Conservation (phyloP, 2,329 filamentous ascomycete species). For the Mycocentrospora acerina region DNA sequence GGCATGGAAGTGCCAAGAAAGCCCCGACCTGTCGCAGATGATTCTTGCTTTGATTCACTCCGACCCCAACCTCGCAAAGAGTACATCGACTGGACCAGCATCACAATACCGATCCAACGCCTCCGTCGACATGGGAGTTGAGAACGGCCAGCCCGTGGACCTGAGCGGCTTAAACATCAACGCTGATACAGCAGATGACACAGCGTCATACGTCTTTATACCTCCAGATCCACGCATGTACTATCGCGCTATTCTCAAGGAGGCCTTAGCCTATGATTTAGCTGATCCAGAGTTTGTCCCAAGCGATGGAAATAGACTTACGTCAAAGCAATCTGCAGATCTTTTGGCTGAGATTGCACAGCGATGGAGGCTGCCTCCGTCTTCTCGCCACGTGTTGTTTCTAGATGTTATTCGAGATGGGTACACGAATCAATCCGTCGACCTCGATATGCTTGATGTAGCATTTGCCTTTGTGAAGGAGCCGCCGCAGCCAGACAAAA, state of each 20-base stretch:
- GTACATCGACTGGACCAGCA: conserved; percentile 61
- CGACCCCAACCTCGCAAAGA: conserved; percentile 81
- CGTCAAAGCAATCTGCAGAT: conserved; percentile 78
- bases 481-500: conserved; percentile 65
- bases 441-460: conserved; percentile 77
- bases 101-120: conserved; percentile 56
- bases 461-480: conserved; percentile 82
- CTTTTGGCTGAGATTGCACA: conserved; percentile 81
- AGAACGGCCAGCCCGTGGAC: conserved; percentile 66
- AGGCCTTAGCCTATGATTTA: conserved; percentile 67
- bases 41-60: conserved; percentile 87
- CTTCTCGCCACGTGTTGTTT: conserved; percentile 75
- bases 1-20: conserved; percentile 88
- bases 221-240: conserved; percentile 79
- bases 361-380: conserved; percentile 86
- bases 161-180: conserved; percentile 66
- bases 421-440: conserved; percentile 80
- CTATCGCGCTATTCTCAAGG: conserved; percentile 79
- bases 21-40: conserved; percentile 84
- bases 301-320: conserved; percentile 51
- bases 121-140: conserved; percentile 44
- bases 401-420: conserved; percentile 84
- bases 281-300: conserved; percentile 56
- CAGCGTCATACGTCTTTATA: conserved; percentile 82
- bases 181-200: conserved; percentile 51